Evolutionary conservation across 2,329 filamentous ascomycete genomes (phyloP).

Genomic region (Talaromyces verruculosus): DNA sequence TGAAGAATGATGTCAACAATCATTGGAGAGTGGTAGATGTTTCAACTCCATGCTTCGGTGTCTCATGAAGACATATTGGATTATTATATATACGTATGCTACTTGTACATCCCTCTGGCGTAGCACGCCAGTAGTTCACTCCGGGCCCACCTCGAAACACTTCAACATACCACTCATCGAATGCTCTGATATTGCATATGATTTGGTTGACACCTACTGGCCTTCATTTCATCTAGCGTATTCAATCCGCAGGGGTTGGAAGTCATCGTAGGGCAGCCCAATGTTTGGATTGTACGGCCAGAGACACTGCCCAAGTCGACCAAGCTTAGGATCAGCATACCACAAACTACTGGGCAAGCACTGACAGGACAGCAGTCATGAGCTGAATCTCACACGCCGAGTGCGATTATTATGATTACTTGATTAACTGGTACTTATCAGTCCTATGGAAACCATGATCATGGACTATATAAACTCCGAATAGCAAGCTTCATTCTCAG

Average conservation of each 20-base stretch:
- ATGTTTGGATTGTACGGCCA: neutral
- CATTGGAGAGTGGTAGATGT: neutral
- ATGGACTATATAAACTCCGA: neutral
- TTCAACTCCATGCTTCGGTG: neutral
- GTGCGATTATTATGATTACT: neutral
- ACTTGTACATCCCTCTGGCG: neutral
- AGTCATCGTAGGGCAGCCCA: neutral
- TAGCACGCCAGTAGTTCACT: neutral
- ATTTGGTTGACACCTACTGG: neutral
- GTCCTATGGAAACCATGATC: neutral
- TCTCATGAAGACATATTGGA: neutral
- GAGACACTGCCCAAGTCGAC: neutral
- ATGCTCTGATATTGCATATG: neutral
- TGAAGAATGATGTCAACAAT: neutral
- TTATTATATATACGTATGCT: neutral
- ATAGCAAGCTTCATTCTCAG: neutral
- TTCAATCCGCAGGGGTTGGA: neutral
- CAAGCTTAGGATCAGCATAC: neutral
- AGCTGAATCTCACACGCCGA: neutral
- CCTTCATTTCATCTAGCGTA: neutral
- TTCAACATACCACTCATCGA: neutral
- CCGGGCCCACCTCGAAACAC: neutral
- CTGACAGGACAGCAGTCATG: neutral
- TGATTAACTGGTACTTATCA: neutral
- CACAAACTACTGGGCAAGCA: neutral